Conservation (phyloP, 441 rosid genomes). For the Daphne laureola region DNA sequence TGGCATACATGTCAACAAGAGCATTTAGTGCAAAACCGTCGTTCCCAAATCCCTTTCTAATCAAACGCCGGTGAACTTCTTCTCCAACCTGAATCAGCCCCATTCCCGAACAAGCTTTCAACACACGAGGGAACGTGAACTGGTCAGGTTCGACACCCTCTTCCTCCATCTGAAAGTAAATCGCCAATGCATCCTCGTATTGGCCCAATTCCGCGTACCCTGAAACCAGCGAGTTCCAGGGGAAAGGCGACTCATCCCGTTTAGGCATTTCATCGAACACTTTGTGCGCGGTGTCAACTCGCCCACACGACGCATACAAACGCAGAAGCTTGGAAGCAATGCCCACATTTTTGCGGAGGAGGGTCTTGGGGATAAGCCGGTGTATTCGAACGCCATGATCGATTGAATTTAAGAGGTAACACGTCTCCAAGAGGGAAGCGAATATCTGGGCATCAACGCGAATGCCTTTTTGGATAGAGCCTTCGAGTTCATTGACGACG, state of each 20-base stretch:
- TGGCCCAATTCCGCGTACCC: constrained; percentile 64
- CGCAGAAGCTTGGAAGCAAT: constrained; percentile 60
- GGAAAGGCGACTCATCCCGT: constrained; percentile 49
- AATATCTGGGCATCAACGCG: constrained; percentile 41
- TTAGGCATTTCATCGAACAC: constrained; percentile 75
- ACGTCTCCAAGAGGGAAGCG: constrained; percentile 69
- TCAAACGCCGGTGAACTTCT: constrained; percentile 66
- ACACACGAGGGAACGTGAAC: constrained; percentile 72
- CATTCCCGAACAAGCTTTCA: constrained; percentile 80
- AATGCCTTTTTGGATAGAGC: constrained; percentile 45
- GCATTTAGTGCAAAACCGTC: constrained; percentile 65
- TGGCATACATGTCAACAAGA: constrained; percentile 85
- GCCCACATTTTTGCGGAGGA: constrained; percentile 45
- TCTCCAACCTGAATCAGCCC: constrained; percentile 64
- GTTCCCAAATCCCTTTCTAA: constrained; percentile 52
- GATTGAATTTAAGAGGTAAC: constrained; percentile 50
- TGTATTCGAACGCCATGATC: constrained; percentile 54
- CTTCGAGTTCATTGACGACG: constrained; percentile 48
- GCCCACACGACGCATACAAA: constrained; percentile 52
- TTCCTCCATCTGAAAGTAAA: constrained; percentile 87
- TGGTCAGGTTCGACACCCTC: constrained; percentile 69
- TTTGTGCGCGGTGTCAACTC: constrained; percentile 57
- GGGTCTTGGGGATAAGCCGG: constrained; percentile 40
- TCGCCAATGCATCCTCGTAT: constrained; percentile 74
- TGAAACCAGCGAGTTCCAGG: constrained; percentile 85